A percentile compares a stretch with the other conserved stretches of the same genome.
phyloP scores from a whole-genome alignment of 2,329 filamentous ascomycete genomes.

The Paracoccidioides brasiliensis region DNA sequence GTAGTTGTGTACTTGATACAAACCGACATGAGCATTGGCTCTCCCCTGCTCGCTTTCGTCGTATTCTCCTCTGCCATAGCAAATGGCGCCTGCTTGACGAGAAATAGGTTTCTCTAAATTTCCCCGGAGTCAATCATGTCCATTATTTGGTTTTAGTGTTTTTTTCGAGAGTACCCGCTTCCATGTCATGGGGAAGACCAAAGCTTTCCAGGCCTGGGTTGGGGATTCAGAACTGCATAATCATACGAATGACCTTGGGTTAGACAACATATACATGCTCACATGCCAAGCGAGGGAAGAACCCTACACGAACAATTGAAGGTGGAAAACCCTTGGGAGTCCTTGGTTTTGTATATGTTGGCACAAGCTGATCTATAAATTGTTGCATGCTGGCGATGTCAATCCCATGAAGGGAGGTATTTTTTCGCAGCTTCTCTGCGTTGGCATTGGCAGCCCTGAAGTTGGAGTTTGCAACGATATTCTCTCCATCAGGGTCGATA shows the following conservation, averaged over 20 bases:
- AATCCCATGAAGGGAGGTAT: neutral
- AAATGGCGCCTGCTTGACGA: constrained; percentile 24
- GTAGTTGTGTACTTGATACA: constrained; percentile 27
- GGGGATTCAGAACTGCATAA: neutral
- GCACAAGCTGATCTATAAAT: constrained; percentile 18
- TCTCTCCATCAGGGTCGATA: constrained; percentile 22
- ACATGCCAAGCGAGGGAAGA: too few species aligned
- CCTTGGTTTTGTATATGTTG: constrained; percentile 37
- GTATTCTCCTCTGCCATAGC: constrained; percentile 27
- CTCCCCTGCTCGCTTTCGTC: constrained; percentile 28
- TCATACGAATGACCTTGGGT: too few species aligned
- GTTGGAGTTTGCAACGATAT: constrained; percentile 7
- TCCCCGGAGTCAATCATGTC: constrained; percentile 13
- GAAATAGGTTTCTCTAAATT: constrained; percentile 23
- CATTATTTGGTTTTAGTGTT: neutral
- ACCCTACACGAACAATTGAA: constrained; percentile 30
- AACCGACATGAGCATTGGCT: constrained; percentile 29
- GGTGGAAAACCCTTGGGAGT: constrained; percentile 34
- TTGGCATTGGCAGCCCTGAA: constrained; percentile 15
- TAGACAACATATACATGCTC: too few species aligned
- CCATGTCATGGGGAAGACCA: neutral
- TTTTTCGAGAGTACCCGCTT: neutral
- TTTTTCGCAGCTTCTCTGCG: neutral
- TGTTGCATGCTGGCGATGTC: constrained; percentile 10
- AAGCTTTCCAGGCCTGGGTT: neutral